phyloP scores from a whole-genome alignment of 1,284 basidiomycete genomes.

The Marasmius fiardii region DNA sequence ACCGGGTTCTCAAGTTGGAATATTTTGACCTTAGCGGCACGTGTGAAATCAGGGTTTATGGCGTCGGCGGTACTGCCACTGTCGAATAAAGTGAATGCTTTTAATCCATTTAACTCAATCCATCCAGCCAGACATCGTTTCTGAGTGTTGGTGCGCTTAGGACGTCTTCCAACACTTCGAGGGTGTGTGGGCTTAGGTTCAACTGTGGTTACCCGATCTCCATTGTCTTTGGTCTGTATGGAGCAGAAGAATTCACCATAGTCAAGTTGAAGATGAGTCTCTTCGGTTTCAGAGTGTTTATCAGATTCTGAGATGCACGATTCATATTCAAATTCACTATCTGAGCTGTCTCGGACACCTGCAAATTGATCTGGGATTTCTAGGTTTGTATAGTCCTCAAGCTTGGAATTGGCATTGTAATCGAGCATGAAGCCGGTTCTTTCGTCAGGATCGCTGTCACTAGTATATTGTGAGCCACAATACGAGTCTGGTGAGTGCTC shows the following conservation, averaged over 20 bases:
- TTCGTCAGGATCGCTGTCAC: too few relatives aligned
- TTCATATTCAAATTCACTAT: too few relatives aligned
- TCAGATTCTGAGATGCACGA: not conserved
- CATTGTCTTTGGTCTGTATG: not conserved
- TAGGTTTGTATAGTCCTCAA: not conserved
- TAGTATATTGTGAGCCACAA: slow-evolving; percentile 14
- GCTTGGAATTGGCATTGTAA: too few relatives aligned
- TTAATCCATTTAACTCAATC: slow-evolving; percentile 15
- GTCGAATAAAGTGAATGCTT: slow-evolving; percentile 20
- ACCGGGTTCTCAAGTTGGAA: slow-evolving; percentile 19
- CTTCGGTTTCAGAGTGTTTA: not conserved
- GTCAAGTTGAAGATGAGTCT: not conserved
- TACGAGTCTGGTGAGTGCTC: slow-evolving; percentile 6
- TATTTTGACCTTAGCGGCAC: slow-evolving; percentile 2
- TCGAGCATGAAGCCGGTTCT: slow-evolving; percentile 4
- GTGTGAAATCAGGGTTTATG: too few relatives aligned
- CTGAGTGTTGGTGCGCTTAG: too few relatives aligned
- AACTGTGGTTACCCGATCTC: too few relatives aligned
- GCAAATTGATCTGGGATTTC: not conserved
- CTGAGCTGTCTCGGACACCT: not conserved
- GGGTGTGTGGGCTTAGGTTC: too few relatives aligned
- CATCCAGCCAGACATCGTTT: slow-evolving; percentile 10
- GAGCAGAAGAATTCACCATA: slow-evolving; percentile 5
- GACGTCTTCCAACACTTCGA: too few relatives aligned
- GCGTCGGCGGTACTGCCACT: slow-evolving; percentile 21